A percentile compares a stretch with the other conserved stretches of the same genome.
Evolutionary conservation across 306 rosid species (phyloP).

Genomic region (Neltuma alba): DNA sequence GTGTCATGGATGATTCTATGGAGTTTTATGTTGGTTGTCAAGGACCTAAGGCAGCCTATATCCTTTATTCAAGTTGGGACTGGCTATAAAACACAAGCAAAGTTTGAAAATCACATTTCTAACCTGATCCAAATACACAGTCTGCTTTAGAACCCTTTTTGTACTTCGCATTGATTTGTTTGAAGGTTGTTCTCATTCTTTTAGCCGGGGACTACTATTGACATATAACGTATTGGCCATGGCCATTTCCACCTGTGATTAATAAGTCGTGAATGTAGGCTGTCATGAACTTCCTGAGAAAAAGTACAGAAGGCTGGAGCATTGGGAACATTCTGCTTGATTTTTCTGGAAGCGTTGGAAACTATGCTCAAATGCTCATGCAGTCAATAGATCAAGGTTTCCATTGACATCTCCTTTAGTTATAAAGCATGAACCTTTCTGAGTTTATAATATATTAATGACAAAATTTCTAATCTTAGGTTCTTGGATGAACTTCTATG

Average conservation of each 20-base stretch:
- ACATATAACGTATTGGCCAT: background rate
- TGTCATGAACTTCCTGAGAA: constrained; percentile 72
- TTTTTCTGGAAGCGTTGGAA: constrained; percentile 76
- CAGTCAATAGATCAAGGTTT: constrained; percentile 94
- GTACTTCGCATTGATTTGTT: background rate
- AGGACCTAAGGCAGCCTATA: background rate
- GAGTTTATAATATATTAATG: constrained; percentile 3
- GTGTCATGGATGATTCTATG: background rate
- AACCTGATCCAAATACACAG: background rate
- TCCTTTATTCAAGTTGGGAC: background rate
- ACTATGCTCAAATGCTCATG: constrained; percentile 75
- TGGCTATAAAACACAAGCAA: background rate
- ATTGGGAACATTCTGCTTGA: constrained; percentile 78
- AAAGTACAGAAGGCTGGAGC: constrained; percentile 93
- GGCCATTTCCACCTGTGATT: background rate
- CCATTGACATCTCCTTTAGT: constrained; percentile 3
- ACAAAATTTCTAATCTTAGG: constrained; percentile 48
- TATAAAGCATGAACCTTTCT: background rate
- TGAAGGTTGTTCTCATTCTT: constrained; percentile 12
- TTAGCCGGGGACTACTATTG: background rate
- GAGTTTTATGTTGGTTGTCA: background rate
- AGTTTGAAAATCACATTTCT: background rate
- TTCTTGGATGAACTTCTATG: constrained; percentile 82
- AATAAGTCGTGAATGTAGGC: constrained; percentile 50
- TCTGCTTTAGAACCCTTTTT: background rate